Conservation (phyloP, 495 filamentous ascomycete species). For the Aspergillus kassunensis region DNA sequence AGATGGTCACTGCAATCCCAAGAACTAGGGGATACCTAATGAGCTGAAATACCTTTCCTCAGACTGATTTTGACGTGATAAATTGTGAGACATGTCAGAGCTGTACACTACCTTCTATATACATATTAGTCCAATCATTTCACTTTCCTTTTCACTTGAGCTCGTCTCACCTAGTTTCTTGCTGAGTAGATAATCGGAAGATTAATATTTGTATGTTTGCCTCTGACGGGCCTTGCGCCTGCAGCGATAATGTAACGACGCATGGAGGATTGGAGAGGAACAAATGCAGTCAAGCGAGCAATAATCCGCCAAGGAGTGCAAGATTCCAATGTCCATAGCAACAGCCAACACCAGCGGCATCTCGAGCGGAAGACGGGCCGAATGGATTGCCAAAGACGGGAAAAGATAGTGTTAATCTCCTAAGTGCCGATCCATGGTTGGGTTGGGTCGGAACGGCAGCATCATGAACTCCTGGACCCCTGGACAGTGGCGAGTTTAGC, state of each 20-base stretch:
- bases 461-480: too few species aligned
- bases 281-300: not conserved
- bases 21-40: constrained; percentile 1
- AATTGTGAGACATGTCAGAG: not conserved
- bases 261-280: too few species aligned
- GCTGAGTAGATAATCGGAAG: too few species aligned
- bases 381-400: too few species aligned
- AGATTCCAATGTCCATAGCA: not conserved
- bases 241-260: not conserved
- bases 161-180: too few species aligned
- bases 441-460: too few species aligned
- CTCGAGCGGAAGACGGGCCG: too few species aligned
- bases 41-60: not conserved
- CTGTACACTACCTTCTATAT: constrained; percentile 9
- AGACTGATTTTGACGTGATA: not conserved
- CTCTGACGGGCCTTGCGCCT: not conserved
- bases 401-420: too few species aligned
- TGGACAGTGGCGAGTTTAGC: too few species aligned
- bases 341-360: not conserved
- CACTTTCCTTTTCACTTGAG: not conserved
- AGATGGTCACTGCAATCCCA: not conserved
- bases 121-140: constrained; percentile 3
- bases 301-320: not conserved
- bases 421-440: too few species aligned
- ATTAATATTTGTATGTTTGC: not conserved